Conservation (phyloP, 106 monocot genomes). For the Triglochin maritima region DNA sequence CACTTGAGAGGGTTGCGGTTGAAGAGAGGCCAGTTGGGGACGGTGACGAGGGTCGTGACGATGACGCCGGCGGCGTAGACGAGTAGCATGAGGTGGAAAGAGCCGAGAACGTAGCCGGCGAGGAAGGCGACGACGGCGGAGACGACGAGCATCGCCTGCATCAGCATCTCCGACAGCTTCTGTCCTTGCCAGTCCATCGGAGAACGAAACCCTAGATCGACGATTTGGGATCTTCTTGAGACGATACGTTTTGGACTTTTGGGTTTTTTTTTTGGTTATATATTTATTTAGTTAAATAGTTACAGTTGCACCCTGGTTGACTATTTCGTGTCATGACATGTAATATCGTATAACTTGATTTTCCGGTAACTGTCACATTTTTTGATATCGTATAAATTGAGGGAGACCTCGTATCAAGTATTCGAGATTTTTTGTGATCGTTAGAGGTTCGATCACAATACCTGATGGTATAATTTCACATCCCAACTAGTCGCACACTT, state of each 20-base stretch:
- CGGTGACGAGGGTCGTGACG: slow-evolving; percentile 69
- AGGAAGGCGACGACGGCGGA: slow-evolving; percentile 47
- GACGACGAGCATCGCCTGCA: slow-evolving; percentile 69
- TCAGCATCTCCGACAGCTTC: slow-evolving; percentile 66
- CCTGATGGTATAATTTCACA: too few relatives aligned
- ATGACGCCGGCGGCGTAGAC: slow-evolving; percentile 68
- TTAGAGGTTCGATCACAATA: too few relatives aligned
- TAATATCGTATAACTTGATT: too few relatives aligned
- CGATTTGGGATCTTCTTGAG: neutral
- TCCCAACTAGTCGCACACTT: too few relatives aligned
- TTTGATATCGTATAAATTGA: too few relatives aligned
- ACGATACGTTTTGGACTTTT: neutral
- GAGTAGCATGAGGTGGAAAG: slow-evolving; percentile 72
- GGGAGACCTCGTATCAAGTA: too few relatives aligned
- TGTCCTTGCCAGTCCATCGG: slow-evolving; percentile 99
- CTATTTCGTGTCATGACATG: neutral
- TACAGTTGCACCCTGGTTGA: too few relatives aligned
- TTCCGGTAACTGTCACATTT: too few relatives aligned
- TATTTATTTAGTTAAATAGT: too few relatives aligned
- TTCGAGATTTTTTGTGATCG: too few relatives aligned
- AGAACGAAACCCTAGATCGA: neutral
- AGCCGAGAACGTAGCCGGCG: slow-evolving; percentile 49
- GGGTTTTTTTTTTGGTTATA: too few relatives aligned
- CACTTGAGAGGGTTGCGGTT: slow-evolving; percentile 69
- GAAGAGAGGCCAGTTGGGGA: slow-evolving; percentile 86